These are phyloP conservation scores for Linum tenue DNA, from an alignment of 345 rosid genomes.

Conservation along the genomic window DNA sequence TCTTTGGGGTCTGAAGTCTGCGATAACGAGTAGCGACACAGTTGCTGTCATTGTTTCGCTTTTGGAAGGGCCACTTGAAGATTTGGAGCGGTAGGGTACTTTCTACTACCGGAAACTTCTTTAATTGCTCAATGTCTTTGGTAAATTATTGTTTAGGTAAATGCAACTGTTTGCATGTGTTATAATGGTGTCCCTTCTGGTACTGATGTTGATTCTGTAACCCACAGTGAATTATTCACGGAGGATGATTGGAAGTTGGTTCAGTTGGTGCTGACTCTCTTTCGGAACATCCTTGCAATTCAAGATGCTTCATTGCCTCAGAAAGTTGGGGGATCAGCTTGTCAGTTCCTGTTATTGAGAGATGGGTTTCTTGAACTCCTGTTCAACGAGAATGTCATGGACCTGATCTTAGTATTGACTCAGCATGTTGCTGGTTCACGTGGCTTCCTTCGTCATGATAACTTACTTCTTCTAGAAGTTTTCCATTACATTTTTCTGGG, in stretches of 20 bases:
- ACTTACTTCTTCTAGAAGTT: conserved; percentile 66
- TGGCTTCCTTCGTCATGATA: conserved; percentile 67
- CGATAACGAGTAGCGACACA: conserved; percentile 52
- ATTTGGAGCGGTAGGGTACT: conserved; percentile 51
- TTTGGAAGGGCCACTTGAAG: conserved; percentile 71
- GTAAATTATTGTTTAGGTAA: background rate
- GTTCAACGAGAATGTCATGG: conserved; percentile 76
- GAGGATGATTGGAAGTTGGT: conserved; percentile 98
- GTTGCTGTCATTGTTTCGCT: conserved; percentile 65
- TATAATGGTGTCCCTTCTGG: background rate
- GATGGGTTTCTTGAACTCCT: conserved; percentile 70
- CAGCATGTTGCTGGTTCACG: conserved; percentile 50
- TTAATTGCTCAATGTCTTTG: background rate
- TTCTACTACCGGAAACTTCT: background rate
- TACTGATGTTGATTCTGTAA: background rate
- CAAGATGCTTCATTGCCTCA: conserved; percentile 61
- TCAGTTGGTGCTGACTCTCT: conserved; percentile 77
- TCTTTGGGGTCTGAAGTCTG: conserved; percentile 74
- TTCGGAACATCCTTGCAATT: conserved; percentile 77
- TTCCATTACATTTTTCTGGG: conserved; percentile 63
- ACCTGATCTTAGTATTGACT: conserved; percentile 51
- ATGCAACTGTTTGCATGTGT: background rate
- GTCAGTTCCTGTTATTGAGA: conserved; percentile 56
- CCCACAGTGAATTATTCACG: conserved; percentile 50
- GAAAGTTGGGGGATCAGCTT: conserved; percentile 60